Base-by-base conservation (phyloP, 2,329 filamentous ascomycete species). In the Rutstroemia sp. region DNA sequence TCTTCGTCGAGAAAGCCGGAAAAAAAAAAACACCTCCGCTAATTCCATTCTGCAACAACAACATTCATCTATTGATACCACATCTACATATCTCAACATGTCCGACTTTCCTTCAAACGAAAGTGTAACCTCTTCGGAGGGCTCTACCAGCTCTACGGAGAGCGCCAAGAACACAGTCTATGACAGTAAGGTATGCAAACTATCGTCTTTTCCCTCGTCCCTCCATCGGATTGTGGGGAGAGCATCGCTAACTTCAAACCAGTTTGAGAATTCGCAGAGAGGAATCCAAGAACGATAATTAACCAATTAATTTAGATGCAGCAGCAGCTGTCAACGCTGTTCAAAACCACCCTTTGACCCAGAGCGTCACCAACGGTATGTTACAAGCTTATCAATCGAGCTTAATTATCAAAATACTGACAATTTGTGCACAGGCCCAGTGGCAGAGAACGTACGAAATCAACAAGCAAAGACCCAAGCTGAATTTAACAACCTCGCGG, bases 401-500 rank as follows among this genome's bases (percentile, higher is more conserved):
- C 5, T 47, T n/a, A 44, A 49, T 49, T 38, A 19, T 39, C 45
- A 41, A 3, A 5, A 39, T 41, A 48, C 47, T 54, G 50, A 57
- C 56, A 49, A 45, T 27, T 57, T 39, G 58, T 64, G 55, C 60
- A 39, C 63, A 84, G 81, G 80, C 61, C 80, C 81, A 39, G 75
- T 84, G 63, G 81, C 79, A 60, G 76, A 81, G 67, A 83, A 79
- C 66, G 75, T 81, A 67, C 79, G 78, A 71, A 75, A 80, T 61
- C 75, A 84, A 69, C 70, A 72, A 56, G 73, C 75, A 58, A 83
- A 82, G 75, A 79, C 81, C 55, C 70, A 74, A 55, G 68, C 70
- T 63, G 81, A 85, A 73, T 73, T 84, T 61, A 77, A 76, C 66
- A 81, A 80, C 69, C 75, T 84, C 49, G 80, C 80, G 65, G 77